Evolutionary conservation across 495 filamentous ascomycete genomes (phyloP).

Genomic region (Aspergillus asperescens): DNA sequence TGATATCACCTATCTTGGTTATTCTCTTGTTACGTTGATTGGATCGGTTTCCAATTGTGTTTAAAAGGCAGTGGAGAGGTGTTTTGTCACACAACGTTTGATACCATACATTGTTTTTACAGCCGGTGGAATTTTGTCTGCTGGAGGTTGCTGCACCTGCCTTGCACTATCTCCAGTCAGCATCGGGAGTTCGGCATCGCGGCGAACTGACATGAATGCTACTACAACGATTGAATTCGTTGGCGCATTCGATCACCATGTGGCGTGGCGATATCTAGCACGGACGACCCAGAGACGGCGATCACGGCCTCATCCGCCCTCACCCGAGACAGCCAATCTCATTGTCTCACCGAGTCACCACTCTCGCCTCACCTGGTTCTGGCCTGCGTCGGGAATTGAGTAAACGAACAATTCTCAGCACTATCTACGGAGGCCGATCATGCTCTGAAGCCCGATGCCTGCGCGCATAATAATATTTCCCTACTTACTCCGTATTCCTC

Average conservation of each 20-base stretch:
- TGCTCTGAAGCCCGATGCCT: no score
- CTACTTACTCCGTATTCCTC: no score
- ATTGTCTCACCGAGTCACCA: no score
- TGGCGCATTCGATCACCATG: background rate
- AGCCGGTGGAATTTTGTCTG: background rate
- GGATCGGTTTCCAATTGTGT: constrained; percentile 7
- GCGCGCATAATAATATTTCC: no score
- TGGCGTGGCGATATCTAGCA: constrained; percentile 3
- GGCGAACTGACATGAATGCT: background rate
- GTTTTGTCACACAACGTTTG: constrained; percentile 23
- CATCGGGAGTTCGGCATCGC: background rate
- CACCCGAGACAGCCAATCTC: no score
- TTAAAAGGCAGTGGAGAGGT: constrained; percentile 31
- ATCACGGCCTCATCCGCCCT: no score
- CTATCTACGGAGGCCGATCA: no score
- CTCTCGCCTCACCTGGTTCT: no score
- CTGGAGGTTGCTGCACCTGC: background rate
- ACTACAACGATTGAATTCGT: background rate
- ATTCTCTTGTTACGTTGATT: background rate
- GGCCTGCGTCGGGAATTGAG: no score
- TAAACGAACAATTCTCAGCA: no score
- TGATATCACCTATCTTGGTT: background rate
- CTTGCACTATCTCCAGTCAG: background rate
- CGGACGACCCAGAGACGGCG: constrained; percentile 1
- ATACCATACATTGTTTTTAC: constrained; percentile 17